These are phyloP conservation scores for Pseudozyma sp. DNA, from an alignment of 1,284 basidiomycete genomes.

Conservation along the genomic window DNA sequence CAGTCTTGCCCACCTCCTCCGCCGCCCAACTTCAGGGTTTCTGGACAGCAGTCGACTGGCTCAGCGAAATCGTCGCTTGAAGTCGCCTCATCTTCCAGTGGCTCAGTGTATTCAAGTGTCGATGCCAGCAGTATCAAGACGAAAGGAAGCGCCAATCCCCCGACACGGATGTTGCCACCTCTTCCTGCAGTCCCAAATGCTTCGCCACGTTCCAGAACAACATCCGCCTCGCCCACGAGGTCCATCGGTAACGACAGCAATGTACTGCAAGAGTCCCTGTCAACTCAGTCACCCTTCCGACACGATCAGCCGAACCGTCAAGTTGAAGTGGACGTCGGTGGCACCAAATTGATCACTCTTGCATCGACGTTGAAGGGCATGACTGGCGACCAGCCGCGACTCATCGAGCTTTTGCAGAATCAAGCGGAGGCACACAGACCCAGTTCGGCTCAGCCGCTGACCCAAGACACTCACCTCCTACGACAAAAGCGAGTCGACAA, in stretches of 20 bases:
- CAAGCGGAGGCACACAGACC: no score
- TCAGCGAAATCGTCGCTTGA: constrained; percentile 2
- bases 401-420: constrained; percentile 1
- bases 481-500: no score
- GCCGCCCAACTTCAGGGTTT: not conserved
- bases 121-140: no score
- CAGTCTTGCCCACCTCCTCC: constrained; percentile 23
- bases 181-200: no score
- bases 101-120: no score
- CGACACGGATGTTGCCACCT: no score
- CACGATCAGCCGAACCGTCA: not conserved
- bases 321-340: constrained; percentile 30
- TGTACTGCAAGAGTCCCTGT: not conserved
- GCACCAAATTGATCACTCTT: constrained; percentile 24
- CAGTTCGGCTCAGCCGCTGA: no score
- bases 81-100: not conserved
- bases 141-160: no score
- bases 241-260: not conserved
- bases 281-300: not conserved
- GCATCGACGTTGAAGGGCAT: constrained; percentile 21
- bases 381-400: constrained; percentile 13
- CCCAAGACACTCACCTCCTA: no score
- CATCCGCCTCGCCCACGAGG: no score
- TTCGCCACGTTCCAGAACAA: no score
- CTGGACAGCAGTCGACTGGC: no score